Base-by-base conservation (phyloP, 352 stramenopile species). In the Aphanomyces cochlioides region DNA sequence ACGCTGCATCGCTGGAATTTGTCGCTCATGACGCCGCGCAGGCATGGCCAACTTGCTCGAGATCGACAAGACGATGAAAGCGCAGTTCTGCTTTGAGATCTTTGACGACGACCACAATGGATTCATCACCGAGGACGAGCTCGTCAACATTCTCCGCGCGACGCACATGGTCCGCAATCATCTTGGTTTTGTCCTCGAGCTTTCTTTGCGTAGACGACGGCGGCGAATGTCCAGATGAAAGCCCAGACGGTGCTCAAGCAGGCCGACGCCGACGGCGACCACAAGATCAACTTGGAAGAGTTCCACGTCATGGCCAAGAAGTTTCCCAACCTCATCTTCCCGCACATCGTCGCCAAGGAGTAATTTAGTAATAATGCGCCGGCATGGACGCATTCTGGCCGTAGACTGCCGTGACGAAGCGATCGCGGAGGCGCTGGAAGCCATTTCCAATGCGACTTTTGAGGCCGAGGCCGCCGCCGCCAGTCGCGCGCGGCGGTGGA, bases 1-100 rank as follows among this genome's bases (percentile, higher is more conserved):
- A 2, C 7, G 7, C 28, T 56, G n/a, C 19, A n/a, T n/a, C n/a
- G n/a, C n/a, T n/a, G n/a, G n/a, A n/a, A 47, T 66, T 8, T 66
- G 12, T 34, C 28, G 28, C 28, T 28, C 28, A 0, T 28, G 28
- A 28, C 28, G 28, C 28, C 28, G 28, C 28, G 28, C 28, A 71
- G 64, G 84, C 7, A 84, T 97, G 12, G 85, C 92, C 56, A 98
- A 97, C 66, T 97, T 97, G 74, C 78, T 96, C 65, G 79, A 79
- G 4, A 54, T 65, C 8, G 56, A 61, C 17, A 71, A 3, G 72
- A 82, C 84, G 28, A 88, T 96, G 76, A 88, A 92, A 15, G 92
- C 96, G 28, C 88, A 92, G 65, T 96, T 98, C 65, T 94, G 89
- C 69, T 98, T 98, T 73, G 90, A 96, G 28, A 89, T 98, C 59